Percentiles rank a stretch among this genome's conserved stretches.
Conservation (phyloP, 129 eudicot genomes). For the Deinandra increscens region DNA sequence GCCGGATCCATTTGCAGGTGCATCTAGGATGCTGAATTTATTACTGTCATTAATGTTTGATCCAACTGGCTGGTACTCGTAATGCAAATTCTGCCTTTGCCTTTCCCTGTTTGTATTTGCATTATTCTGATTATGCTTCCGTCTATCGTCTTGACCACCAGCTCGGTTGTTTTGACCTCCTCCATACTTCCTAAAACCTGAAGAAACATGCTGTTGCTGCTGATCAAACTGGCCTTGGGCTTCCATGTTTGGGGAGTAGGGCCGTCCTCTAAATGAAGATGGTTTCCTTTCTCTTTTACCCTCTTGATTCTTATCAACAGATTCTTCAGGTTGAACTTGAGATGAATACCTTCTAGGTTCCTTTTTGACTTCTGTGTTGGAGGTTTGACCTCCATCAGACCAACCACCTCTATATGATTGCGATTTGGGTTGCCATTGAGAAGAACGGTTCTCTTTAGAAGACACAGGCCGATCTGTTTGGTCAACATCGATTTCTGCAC, state of each 20-base stretch:
- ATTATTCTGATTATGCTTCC: conserved; percentile 32
- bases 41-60: conserved; percentile 39
- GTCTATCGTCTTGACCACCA: conserved; percentile 51
- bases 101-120: conserved; percentile 45
- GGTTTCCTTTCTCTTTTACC: conserved; percentile 50
- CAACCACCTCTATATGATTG: conserved; percentile 41
- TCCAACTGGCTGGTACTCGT: conserved; percentile 90
- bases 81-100: conserved; percentile 62
- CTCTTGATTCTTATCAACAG: conserved; percentile 38
- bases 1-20: conserved; percentile 29
- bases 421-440: conserved; percentile 91
- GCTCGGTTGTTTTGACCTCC: conserved; percentile 50
- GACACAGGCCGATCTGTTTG: conserved; percentile 45
- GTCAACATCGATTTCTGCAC: conserved; percentile 42
- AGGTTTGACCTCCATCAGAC: conserved; percentile 42
- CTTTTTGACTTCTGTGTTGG: conserved; percentile 39
- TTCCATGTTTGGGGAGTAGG: conserved; percentile 40
- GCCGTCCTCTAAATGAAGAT: conserved; percentile 39
- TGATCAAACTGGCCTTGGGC: conserved; percentile 27
- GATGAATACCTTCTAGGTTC: background rate
- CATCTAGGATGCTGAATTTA: conserved; percentile 38
- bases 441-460: conserved; percentile 54
- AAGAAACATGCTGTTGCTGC: conserved; percentile 44
- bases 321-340: conserved; percentile 36
- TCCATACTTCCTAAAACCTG: conserved; percentile 52